A percentile compares a stretch with the other conserved stretches of the same genome.
These are phyloP conservation scores for Cutaneotrichosporon arboriforme DNA, from an alignment of 1,284 basidiomycete species.

Conservation along the genomic window DNA sequence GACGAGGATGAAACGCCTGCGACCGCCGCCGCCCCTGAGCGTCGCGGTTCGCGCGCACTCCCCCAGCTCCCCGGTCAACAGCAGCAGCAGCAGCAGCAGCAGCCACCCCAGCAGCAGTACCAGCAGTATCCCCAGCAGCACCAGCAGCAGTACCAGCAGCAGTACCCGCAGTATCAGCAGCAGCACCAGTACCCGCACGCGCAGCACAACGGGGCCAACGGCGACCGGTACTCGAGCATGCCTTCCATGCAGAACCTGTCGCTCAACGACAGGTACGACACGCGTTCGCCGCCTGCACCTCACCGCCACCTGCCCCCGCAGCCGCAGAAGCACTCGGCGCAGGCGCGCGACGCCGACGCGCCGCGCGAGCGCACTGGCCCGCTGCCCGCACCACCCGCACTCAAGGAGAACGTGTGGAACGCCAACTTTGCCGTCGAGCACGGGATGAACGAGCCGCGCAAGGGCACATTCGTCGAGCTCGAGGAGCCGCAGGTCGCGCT, in stretches of 20 bases:
- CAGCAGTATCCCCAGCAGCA: background rate
- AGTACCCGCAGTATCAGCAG: conserved; percentile 8
- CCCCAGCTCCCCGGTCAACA: conserved; percentile 20
- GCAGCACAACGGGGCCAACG: conserved; percentile 5
- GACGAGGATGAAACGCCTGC: conserved; percentile 51
- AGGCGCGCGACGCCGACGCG: background rate
- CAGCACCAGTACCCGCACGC: conserved; percentile 5
- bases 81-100: background rate
- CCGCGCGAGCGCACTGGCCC: conserved; percentile 27
- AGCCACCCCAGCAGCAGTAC: background rate
- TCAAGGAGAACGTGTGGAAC: conserved; percentile 63
- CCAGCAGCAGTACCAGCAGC: conserved; percentile 4
- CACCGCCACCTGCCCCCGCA: conserved; percentile 14
- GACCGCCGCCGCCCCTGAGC: background rate
- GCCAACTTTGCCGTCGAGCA: conserved; percentile 69
- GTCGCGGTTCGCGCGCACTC: conserved; percentile 20
- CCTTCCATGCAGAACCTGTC: conserved; percentile 8
- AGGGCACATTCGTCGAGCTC: conserved; percentile 66
- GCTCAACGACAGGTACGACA: conserved; percentile 14
- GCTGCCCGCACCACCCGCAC: conserved; percentile 55
- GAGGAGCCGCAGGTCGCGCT: conserved; percentile 67
- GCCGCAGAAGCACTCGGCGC: conserved; percentile 11
- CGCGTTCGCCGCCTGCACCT: conserved; percentile 14
- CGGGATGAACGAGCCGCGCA: conserved; percentile 43
- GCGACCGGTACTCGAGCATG: conserved; percentile 2